Conservation (phyloP, 169 alveolate species). For the Cryptosporidium ryanae region DNA sequence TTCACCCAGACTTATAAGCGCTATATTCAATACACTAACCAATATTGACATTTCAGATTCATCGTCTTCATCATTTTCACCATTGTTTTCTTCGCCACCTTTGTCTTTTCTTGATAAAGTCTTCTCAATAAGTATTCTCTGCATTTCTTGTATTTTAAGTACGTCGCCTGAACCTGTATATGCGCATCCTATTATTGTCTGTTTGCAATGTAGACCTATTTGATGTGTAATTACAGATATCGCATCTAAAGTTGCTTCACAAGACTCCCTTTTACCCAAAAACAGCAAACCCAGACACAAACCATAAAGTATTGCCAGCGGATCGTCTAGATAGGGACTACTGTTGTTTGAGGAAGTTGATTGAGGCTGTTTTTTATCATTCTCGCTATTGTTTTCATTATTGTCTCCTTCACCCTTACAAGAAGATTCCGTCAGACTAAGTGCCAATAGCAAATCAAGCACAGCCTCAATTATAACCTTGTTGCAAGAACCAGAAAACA, state of each 20-base stretch:
- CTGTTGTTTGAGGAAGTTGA: constrained; percentile 16
- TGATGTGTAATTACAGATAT: constrained; percentile 83
- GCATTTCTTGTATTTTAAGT: constrained; percentile 93
- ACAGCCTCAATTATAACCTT: constrained; percentile 92
- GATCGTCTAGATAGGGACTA: constrained; percentile 65
- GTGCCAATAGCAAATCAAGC: constrained; percentile 81
- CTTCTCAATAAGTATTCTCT: constrained; percentile 88
- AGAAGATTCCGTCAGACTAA: constrained; percentile 8
- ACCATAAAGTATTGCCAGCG: constrained; percentile 75
- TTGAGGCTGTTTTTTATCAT: neutral
- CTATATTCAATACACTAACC: constrained; percentile 94
- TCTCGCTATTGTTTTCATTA: neutral
- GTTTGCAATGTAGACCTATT: constrained; percentile 74
- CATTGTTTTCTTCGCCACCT: constrained; percentile 12
- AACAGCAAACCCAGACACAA: constrained; percentile 89
- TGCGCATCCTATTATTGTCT: constrained; percentile 86
- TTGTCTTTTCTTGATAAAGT: constrained; percentile 11
- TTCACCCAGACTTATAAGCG: constrained; percentile 95
- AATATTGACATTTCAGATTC: constrained; percentile 79
- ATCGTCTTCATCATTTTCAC: constrained; percentile 72
- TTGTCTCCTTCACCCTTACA: neutral
- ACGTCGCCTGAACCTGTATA: constrained; percentile 99
- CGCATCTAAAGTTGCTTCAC: constrained; percentile 92
- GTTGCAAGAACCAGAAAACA: constrained; percentile 95
- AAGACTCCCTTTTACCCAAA: constrained; percentile 90